Conservation (phyloP, 2,329 filamentous ascomycete species). For the Xylaria sp. region DNA sequence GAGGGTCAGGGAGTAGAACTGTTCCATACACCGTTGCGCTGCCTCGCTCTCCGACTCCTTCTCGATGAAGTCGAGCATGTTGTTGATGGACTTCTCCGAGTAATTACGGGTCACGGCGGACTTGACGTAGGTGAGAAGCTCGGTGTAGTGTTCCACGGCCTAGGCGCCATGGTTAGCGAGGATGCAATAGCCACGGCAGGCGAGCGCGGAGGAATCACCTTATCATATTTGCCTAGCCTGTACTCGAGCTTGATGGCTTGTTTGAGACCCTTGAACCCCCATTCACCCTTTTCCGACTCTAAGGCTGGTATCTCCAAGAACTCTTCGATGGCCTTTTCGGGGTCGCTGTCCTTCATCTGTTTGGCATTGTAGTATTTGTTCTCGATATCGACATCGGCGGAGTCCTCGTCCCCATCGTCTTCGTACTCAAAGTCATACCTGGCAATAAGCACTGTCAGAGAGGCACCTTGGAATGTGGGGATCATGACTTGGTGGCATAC, state of each 20-base stretch:
- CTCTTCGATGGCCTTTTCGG: slow-evolving; percentile 86
- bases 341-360: slow-evolving; percentile 87
- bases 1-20: slow-evolving; percentile 92
- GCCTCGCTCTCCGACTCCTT: slow-evolving; percentile 77
- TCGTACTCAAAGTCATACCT: slow-evolving; percentile 98
- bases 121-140: slow-evolving; percentile 96
- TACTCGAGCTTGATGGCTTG: slow-evolving; percentile 98
- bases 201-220: slow-evolving; percentile 57
- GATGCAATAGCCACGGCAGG: not conserved
- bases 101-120: slow-evolving; percentile 97
- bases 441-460: not conserved
- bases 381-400: slow-evolving; percentile 90
- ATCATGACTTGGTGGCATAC: slow-evolving; percentile 54
- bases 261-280: slow-evolving; percentile 98
- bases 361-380: slow-evolving; percentile 99
- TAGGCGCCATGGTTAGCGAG: slow-evolving; percentile 47
- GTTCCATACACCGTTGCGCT: slow-evolving; percentile 82
- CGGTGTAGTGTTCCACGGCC: slow-evolving; percentile 90
- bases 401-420: slow-evolving; percentile 86
- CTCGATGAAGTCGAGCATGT: slow-evolving; percentile 97
- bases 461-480: not conserved
- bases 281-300: slow-evolving; percentile 92
- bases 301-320: slow-evolving; percentile 86
- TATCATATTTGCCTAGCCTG: slow-evolving; percentile 83
- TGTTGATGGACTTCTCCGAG: slow-evolving; percentile 99